Conservation (phyloP, 2,329 filamentous ascomycete species). For the Kalaharituber pfeilii region DNA sequence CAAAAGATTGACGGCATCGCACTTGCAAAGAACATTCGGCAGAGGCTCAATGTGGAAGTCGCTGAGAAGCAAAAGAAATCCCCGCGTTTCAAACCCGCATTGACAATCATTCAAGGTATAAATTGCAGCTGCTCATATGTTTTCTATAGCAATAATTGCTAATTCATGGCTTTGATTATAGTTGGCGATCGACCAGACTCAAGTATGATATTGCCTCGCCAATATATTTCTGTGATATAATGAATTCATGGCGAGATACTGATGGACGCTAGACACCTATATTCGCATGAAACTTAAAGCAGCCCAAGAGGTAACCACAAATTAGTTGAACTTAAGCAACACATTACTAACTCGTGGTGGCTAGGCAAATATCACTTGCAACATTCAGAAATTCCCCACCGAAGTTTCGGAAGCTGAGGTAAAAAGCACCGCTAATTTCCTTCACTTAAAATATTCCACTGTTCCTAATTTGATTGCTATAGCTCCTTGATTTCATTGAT, state of each 20-base stretch:
- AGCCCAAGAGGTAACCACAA: constrained; percentile 52
- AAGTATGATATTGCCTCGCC: constrained; percentile 37
- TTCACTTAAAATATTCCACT: neutral
- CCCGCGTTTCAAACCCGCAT: constrained; percentile 68
- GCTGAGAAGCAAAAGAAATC: constrained; percentile 63
- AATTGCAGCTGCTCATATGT: constrained; percentile 6
- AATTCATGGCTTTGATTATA: constrained; percentile 26
- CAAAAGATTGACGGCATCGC: constrained; percentile 89
- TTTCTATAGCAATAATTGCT: neutral
- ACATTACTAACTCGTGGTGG: too few relatives aligned
- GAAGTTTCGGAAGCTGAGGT: constrained; percentile 59
- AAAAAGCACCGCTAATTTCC: neutral
- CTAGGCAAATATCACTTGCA: constrained; percentile 80
- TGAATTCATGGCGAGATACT: neutral
- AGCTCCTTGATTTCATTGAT: constrained; percentile 61
- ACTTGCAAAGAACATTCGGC: constrained; percentile 81
- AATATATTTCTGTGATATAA: neutral
- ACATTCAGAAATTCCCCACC: constrained; percentile 68
- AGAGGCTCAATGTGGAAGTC: constrained; percentile 65
- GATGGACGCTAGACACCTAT: constrained; percentile 58
- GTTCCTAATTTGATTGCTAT: neutral
- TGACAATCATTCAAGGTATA: constrained; percentile 89
- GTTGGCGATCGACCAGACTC: constrained; percentile 90
- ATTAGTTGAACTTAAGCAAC: too few relatives aligned
- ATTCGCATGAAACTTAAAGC: constrained; percentile 99